phyloP scores from a whole-genome alignment of 2,329 filamentous ascomycete genomes.

The Colletotrichum truncatum region DNA sequence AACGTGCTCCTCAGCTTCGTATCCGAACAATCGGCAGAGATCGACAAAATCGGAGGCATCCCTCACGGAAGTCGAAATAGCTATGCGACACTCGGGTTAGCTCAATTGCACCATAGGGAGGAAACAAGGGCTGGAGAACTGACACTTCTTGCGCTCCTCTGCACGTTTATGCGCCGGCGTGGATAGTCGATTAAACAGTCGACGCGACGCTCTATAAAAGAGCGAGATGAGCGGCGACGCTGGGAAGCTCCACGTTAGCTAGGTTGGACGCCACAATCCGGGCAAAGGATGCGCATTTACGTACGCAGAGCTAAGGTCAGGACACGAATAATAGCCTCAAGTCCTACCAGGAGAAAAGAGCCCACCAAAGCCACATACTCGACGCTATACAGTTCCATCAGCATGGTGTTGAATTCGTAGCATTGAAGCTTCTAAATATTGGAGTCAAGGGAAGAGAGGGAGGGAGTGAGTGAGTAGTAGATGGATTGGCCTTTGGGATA shows the following conservation, averaged over 20 bases:
- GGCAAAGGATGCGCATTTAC: conserved; percentile 40
- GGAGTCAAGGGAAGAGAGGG: conserved; percentile 3
- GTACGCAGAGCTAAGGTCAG: conserved; percentile 88
- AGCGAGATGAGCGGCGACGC: conserved; percentile 83
- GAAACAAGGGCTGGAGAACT: conserved; percentile 31
- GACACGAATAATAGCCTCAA: conserved; percentile 85
- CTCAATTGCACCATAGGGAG: conserved; percentile 47
- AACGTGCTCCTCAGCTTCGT: conserved; percentile 95
- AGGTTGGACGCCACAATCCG: neutral
- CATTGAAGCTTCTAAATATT: conserved; percentile 21
- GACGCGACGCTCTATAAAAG: conserved; percentile 83
- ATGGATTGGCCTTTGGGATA: neutral
- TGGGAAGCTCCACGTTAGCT: conserved; percentile 44
- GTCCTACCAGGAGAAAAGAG: conserved; percentile 82
- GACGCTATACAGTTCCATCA: conserved; percentile 56
- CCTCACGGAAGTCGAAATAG: conserved; percentile 79
- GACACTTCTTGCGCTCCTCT: conserved; percentile 73
- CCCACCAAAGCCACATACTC: conserved; percentile 90
- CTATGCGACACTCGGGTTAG: conserved; percentile 64
- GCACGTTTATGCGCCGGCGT: conserved; percentile 75
- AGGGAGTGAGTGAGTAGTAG: too few relatives aligned
- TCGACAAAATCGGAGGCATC: conserved; percentile 93
- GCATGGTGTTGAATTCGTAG: conserved; percentile 29
- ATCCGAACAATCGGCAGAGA: conserved; percentile 90
- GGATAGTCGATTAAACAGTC: conserved; percentile 82